phyloP scores from a whole-genome alignment of 164 flowering plant species.

The Aristolochia fimbriata region DNA sequence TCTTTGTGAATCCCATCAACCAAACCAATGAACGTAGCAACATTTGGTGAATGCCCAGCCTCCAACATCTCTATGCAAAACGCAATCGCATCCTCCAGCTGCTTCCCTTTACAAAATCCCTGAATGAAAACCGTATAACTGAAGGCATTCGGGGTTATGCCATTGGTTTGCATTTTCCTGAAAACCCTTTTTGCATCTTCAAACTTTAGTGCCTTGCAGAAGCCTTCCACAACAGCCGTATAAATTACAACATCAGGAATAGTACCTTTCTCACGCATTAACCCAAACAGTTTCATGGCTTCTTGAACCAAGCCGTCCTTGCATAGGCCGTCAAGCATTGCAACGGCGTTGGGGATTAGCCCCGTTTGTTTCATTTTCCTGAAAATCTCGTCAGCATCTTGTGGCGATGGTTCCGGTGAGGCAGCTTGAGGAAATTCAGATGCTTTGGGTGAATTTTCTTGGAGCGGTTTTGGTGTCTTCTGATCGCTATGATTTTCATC shows the following conservation, averaged over 20 bases:
- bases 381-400: slow-evolving; percentile 74
- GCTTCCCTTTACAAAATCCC: slow-evolving; percentile 43
- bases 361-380: slow-evolving; percentile 86
- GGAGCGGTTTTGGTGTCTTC: slow-evolving; percentile 7
- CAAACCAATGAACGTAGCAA: slow-evolving; percentile 55
- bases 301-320: slow-evolving; percentile 85
- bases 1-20: slow-evolving; percentile 49
- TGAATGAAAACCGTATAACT: slow-evolving; percentile 56
- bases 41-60: slow-evolving; percentile 74
- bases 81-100: slow-evolving; percentile 52
- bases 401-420: slow-evolving; percentile 6
- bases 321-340: slow-evolving; percentile 97
- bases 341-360: slow-evolving; percentile 87
- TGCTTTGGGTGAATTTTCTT: not conserved
- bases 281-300: slow-evolving; percentile 84
- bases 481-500: slow-evolving; percentile 20
- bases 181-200: slow-evolving; percentile 82
- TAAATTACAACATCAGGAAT: slow-evolving; percentile 88
- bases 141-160: slow-evolving; percentile 68
- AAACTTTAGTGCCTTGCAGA: slow-evolving; percentile 65
- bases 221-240: slow-evolving; percentile 95
- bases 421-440: not conserved
- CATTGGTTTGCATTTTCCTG: slow-evolving; percentile 75
- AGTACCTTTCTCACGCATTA: slow-evolving; percentile 76
- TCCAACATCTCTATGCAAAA: slow-evolving; percentile 73